Percentiles rank a stretch among this genome's conserved stretches.
These are phyloP conservation scores for Xylariales sp. DNA, from an alignment of 2,329 filamentous ascomycete genomes.

Conservation along the genomic window DNA sequence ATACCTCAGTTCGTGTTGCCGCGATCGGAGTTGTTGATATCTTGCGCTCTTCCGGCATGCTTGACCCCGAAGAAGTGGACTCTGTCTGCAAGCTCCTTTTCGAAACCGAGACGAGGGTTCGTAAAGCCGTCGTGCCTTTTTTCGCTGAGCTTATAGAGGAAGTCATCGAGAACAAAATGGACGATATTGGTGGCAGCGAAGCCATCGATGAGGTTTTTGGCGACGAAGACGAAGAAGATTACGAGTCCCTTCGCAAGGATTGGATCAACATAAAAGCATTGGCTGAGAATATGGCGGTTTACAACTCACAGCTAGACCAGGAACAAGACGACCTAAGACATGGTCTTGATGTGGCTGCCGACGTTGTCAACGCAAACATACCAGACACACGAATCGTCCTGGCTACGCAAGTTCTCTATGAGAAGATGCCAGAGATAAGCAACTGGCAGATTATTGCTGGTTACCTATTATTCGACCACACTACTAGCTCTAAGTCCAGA, in stretches of 20 bases:
- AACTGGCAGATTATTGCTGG: constrained; percentile 87
- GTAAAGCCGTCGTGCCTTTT: constrained; percentile 85
- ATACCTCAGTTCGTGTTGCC: constrained; percentile 72
- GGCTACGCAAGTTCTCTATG: constrained; percentile 80
- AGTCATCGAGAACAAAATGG: constrained; percentile 71
- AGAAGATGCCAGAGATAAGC: constrained; percentile 73
- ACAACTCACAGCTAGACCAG: constrained; percentile 67
- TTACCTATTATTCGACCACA: constrained; percentile 91
- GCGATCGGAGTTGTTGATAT: constrained; percentile 79
- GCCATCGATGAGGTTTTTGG: constrained; percentile 70
- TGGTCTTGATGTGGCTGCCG: constrained; percentile 45
- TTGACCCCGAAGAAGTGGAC: constrained; percentile 91
- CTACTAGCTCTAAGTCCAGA: constrained; percentile 53
- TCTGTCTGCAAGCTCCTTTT: constrained; percentile 83
- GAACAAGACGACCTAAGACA: constrained; percentile 43
- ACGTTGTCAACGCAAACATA: constrained; percentile 57
- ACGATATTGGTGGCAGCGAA: constrained; percentile 80
- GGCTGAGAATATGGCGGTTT: constrained; percentile 75
- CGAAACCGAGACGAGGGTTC: constrained; percentile 77
- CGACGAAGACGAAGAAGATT: constrained; percentile 69
- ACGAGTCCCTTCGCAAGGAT: constrained; percentile 68
- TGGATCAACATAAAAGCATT: constrained; percentile 94
- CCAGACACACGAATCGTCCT: constrained; percentile 80
- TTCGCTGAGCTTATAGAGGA: constrained; percentile 86
- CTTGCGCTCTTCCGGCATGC: constrained; percentile 76